Conservation (phyloP, 768 basidiomycete genomes). For the Auriscalpium microsporum region DNA sequence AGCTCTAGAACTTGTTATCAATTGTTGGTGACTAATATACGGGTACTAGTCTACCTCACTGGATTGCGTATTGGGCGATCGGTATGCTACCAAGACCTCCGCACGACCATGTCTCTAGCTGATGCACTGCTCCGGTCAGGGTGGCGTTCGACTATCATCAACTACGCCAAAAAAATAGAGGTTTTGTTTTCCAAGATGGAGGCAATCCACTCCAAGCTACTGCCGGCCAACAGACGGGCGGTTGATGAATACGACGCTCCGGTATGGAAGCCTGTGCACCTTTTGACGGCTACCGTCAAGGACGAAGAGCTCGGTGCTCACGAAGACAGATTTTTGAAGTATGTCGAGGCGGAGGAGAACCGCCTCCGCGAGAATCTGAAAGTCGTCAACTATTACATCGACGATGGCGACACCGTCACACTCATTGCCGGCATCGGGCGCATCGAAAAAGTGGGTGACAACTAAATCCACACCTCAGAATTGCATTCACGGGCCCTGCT, state of each 20-base stretch:
- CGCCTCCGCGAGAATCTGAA: constrained; percentile 16
- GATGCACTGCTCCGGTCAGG: background rate
- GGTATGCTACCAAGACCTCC: background rate
- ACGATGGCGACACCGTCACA: constrained; percentile 17
- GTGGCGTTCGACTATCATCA: background rate
- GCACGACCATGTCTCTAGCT: background rate
- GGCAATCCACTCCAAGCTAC: background rate
- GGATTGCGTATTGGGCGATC: constrained; percentile 22
- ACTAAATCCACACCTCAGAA: background rate
- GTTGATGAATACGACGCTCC: background rate
- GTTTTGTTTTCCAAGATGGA: background rate
- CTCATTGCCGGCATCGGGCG: constrained; percentile 17
- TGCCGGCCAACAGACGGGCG: background rate
- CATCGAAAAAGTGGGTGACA: constrained; percentile 16
- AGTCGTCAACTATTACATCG: constrained; percentile 18
- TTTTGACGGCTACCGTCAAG: background rate
- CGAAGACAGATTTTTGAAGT: constrained; percentile 10
- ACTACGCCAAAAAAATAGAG: background rate
- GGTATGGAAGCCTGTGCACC: background rate
- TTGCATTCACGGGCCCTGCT: background rate
- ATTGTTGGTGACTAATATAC: background rate
- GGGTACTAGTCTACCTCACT: constrained; percentile 6
- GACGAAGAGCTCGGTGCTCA: background rate
- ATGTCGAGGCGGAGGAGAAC: constrained; percentile 15
- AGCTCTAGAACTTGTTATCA: background rate